Conservation (phyloP, 2,329 filamentous ascomycete genomes). For the Pezicula rhizophila region DNA sequence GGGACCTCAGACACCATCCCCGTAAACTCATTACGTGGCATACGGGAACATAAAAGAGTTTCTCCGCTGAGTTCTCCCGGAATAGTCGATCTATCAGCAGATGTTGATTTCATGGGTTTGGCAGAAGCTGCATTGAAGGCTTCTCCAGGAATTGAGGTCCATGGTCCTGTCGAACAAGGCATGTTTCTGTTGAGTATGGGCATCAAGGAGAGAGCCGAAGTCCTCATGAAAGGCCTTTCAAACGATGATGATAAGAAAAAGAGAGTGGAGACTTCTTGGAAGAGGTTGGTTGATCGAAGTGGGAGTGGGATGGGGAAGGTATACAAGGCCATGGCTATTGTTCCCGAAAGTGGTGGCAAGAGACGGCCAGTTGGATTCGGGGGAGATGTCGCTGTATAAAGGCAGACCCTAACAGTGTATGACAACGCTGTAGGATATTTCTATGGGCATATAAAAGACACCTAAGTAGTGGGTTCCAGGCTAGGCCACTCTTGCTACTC, state of each 20-base stretch:
- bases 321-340: conserved; percentile 87
- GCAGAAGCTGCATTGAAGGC: conserved; percentile 75
- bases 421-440: not conserved
- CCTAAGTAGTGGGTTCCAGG: not conserved
- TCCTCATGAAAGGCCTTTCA: conserved; percentile 48
- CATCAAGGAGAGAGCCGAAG: conserved; percentile 68
- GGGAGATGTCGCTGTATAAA: conserved; percentile 43
- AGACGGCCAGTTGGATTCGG: conserved; percentile 89
- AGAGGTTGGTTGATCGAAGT: conserved; percentile 74
- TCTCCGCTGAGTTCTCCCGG: conserved; percentile 77
- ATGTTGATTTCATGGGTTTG: conserved; percentile 87
- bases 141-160: conserved; percentile 78
- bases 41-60: conserved; percentile 68
- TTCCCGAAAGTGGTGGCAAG: conserved; percentile 71
- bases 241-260: conserved; percentile 43
- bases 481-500: no score
- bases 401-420: not conserved
- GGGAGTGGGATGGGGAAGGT: conserved; percentile 87
- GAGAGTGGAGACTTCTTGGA: conserved; percentile 69
- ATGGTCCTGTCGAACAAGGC: conserved; percentile 84
- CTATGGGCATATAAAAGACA: not conserved
- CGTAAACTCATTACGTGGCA: conserved; percentile 84
- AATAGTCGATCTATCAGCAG: conserved; percentile 79
- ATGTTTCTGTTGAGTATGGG: conserved; percentile 77
- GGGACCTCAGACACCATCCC: conserved; percentile 75